Conservation (phyloP, 2,329 filamentous ascomycete genomes). For the Capronia americana region DNA sequence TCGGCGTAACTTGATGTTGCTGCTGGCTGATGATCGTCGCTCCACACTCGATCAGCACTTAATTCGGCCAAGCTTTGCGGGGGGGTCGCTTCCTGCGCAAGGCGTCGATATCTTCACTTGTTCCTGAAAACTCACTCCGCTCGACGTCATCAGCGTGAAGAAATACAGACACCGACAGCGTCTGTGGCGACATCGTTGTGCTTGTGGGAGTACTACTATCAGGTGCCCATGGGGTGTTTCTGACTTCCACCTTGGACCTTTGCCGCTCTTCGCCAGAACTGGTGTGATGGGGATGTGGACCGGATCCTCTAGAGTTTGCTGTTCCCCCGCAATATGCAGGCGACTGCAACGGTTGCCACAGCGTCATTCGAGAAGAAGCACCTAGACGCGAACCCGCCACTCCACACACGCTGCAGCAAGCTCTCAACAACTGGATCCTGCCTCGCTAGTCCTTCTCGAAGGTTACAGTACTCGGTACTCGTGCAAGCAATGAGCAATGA, state of each 20-base stretch:
- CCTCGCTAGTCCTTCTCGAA: slow-evolving; percentile 1
- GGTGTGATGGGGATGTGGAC: background rate
- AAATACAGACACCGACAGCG: background rate
- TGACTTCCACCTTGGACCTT: background rate
- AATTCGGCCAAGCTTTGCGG: background rate
- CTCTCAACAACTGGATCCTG: background rate
- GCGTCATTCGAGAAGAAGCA: background rate
- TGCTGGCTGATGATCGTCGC: background rate
- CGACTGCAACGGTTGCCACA: background rate
- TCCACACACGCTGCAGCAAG: background rate
- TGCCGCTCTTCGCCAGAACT: background rate
- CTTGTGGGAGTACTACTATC: background rate
- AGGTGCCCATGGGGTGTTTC: background rate
- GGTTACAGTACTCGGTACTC: background rate
- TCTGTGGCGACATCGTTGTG: background rate
- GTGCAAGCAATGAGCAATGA: background rate
- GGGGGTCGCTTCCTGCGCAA: background rate
- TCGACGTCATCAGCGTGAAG: background rate
- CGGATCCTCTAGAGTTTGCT: background rate
- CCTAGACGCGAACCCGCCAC: background rate
- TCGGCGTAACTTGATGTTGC: background rate
- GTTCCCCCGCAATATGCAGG: slow-evolving; percentile 5
- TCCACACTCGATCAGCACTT: background rate
- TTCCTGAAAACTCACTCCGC: background rate
- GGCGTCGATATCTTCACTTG: background rate